Percentiles rank a stretch among this genome's conserved stretches.
Conservation (phyloP, 352 stramenopile genomes). For the Pythium aquatile region DNA sequence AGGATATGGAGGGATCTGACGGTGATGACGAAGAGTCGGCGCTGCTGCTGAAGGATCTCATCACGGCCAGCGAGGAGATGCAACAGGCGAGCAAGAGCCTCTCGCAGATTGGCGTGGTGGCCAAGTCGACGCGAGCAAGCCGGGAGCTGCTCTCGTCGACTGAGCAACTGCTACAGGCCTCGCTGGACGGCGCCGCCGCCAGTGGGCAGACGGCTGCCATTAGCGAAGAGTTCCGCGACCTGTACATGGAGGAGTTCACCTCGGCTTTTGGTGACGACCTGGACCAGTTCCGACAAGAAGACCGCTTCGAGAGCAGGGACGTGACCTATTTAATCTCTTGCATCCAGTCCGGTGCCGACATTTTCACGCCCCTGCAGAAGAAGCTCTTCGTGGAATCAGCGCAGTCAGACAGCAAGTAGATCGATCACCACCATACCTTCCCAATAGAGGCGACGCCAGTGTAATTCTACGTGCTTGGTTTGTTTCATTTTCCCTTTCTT, state of each 20-base stretch:
- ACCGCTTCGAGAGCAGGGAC: constrained; percentile 84
- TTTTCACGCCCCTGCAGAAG: constrained; percentile 82
- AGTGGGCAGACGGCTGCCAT: constrained; percentile 21
- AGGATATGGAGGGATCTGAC: constrained; percentile 37
- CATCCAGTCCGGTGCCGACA: constrained; percentile 75
- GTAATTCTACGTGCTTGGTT: constrained; percentile 16
- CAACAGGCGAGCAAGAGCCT: constrained; percentile 49
- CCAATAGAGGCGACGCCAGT: constrained; percentile 8
- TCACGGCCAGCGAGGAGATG: constrained; percentile 48
- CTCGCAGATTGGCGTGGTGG: constrained; percentile 43
- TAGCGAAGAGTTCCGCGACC: constrained; percentile 59
- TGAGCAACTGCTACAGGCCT: constrained; percentile 41
- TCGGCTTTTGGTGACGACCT: constrained; percentile 81
- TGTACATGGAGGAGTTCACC: constrained; percentile 88
- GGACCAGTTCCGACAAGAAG: constrained; percentile 82
- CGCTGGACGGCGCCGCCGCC: constrained; percentile 25
- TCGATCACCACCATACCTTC: constrained; percentile 8
- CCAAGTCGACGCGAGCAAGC: constrained; percentile 55
- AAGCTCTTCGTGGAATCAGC: constrained; percentile 78
- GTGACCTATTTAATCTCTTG: constrained; percentile 89
- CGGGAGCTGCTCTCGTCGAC: constrained; percentile 47
- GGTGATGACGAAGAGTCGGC: constrained; percentile 38
- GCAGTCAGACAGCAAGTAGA: constrained; percentile 24
- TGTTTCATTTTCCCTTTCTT: constrained; percentile 12
- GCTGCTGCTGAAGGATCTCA: constrained; percentile 59